Conservation (phyloP, 2,329 filamentous ascomycete species). For the Didymosphaeria variabile region DNA sequence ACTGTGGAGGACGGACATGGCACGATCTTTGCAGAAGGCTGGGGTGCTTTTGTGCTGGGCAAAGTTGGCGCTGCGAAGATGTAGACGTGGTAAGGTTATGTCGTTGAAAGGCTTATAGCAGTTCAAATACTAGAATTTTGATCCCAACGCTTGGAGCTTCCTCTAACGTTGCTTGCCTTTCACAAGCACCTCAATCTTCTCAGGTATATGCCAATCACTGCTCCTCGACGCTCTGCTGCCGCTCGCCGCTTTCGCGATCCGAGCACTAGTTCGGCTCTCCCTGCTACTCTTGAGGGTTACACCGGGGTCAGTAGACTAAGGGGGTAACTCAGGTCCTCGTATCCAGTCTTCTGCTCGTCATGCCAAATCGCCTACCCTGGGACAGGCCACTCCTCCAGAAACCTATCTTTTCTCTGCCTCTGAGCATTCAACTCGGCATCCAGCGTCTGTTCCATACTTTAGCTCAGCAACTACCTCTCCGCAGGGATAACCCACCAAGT, state of each 20-base stretch:
- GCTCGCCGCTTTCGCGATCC: too few relatives aligned
- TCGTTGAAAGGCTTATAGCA: not conserved
- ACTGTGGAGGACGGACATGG: conserved; percentile 38
- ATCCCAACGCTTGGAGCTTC: not conserved
- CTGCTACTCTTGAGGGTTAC: too few relatives aligned
- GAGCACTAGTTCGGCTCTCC: too few relatives aligned
- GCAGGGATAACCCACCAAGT: not conserved
- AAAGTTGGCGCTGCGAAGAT: conserved; percentile 17
- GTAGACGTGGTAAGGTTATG: not conserved
- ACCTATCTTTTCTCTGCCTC: not conserved
- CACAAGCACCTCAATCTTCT: too few relatives aligned
- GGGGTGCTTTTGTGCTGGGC: conserved; percentile 27
- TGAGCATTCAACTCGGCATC: not conserved
- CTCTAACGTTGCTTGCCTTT: not conserved
- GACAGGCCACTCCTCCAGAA: too few relatives aligned
- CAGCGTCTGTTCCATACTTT: not conserved
- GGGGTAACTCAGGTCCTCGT: too few relatives aligned
- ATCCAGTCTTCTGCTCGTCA: too few relatives aligned
- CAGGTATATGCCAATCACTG: not conserved
- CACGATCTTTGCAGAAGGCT: conserved; percentile 34
- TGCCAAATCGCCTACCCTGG: too few relatives aligned
- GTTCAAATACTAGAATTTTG: not conserved
- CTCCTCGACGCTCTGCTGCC: too few relatives aligned
- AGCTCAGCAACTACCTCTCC: not conserved
- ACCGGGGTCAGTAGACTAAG: too few relatives aligned